Evolutionary conservation across 805 yeast species (phyloP), one percentile per base, ranked within the genome.

Genomic region (Starmerella powellii): DNA sequence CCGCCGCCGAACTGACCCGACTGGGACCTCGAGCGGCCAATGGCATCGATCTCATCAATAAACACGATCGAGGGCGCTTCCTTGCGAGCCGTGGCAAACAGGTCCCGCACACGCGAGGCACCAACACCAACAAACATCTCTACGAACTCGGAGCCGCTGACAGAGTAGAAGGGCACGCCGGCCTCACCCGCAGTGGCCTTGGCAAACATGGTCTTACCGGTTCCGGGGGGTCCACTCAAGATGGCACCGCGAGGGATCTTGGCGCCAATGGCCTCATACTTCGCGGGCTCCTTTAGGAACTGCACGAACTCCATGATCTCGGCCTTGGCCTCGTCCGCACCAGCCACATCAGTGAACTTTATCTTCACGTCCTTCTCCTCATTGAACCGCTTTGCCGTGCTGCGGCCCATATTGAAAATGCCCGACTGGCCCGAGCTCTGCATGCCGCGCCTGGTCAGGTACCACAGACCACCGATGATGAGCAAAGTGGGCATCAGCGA

Each of bases 71-170:
- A 72, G 13, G 99, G 99, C 0, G 98, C 95, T 62, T 80, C 76
- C 59, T 83, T 84, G 56, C 97, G 73, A 1, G 98, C 98, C 23
- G 83, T 81, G 49, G 79, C 74, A 66, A 91, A 91, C 54, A 91
- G 67, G 61, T 91, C 98, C 61, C 98, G 86, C 23, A 91, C 98
- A 61, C 98, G 76, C 15, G 94, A 81, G 2, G 98, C 97, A 66
- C 98, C 98, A 19, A 88, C 96, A 70, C 98, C 98, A 24, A 87
- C 97, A 68, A 86, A 91, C 97, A 88, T 91, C 62, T 88, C 97
- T 12, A 91, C 95, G 54, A 88, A 88, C 62, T 88, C 98, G 5
- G 97, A 87, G 50, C 98, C 98, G 1, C 95, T 83, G 16, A 91
- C 97, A 13, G 94, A 82, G 55, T 78, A 78, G 60, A 91, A 91